Percentiles rank a stretch among this genome's conserved stretches.
Conservation (phyloP, 306 rosid species). For the Trifolium dubium region DNA sequence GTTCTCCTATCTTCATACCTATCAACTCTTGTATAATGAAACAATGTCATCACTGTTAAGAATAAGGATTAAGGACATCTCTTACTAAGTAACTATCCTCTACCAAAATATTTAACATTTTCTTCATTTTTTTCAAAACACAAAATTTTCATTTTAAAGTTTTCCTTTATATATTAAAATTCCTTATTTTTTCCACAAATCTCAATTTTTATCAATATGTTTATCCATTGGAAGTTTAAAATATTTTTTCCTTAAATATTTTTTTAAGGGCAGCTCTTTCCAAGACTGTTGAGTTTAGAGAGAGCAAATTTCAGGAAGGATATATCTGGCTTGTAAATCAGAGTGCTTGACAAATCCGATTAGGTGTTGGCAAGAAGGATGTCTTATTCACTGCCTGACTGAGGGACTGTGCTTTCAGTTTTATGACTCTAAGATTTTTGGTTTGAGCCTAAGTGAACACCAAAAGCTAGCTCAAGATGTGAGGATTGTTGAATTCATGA, state of each 20-base stretch:
- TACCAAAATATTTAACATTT: not conserved
- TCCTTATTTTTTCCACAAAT: not conserved
- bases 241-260: not conserved
- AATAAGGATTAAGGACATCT: not conserved
- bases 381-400: slow-evolving; percentile 4
- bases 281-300: not conserved
- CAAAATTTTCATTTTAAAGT: not conserved
- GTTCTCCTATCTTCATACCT: slow-evolving; percentile 11
- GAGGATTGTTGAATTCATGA: not conserved
- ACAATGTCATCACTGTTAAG: not conserved
- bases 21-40: not conserved
- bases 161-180: not conserved
- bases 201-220: not conserved
- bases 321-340: not conserved
- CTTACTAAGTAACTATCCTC: not conserved
- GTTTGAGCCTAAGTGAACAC: not conserved
- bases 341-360: no score
- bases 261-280: not conserved
- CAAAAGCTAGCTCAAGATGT: not conserved
- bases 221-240: not conserved
- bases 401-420: not conserved
- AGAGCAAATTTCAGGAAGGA: not conserved
- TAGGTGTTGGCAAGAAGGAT: not conserved
- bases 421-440: not conserved
- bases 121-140: not conserved